phyloP scores from a whole-genome alignment of 192 early-diverging fungal genomes.

The Geosiphon pyriformis region DNA sequence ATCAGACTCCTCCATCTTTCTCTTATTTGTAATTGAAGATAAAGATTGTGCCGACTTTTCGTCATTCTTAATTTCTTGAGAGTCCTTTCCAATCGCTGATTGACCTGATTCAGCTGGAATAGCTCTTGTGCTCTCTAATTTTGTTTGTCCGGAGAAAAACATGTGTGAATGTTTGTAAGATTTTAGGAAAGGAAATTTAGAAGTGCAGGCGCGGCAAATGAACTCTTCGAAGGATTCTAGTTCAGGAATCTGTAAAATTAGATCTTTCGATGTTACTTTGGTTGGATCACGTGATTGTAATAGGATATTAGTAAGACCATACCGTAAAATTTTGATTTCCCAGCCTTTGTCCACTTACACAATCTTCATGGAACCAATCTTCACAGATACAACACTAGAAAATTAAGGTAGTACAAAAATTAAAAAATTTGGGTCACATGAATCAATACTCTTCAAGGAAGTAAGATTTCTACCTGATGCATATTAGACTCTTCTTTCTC shows the following conservation, averaged over 20 bases:
- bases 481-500: constrained; percentile 68
- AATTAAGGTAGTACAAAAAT: background rate
- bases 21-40: constrained; percentile 14
- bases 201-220: constrained; percentile 62
- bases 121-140: background rate
- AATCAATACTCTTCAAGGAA: too few species aligned
- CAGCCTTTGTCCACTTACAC: constrained; percentile 47
- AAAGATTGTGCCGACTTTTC: background rate
- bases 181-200: constrained; percentile 38
- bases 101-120: background rate
- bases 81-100: too few species aligned
- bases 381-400: constrained; percentile 81
- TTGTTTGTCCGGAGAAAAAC: constrained; percentile 13
- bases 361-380: constrained; percentile 77
- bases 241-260: constrained; percentile 42
- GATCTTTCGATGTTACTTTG: background rate
- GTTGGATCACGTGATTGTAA: background rate
- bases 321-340: constrained; percentile 8
- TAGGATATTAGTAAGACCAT: constrained; percentile 13
- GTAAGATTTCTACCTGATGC: constrained; percentile 38
- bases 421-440: too few species aligned
- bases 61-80: too few species aligned
- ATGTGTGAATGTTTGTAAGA: constrained; percentile 17
- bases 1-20: constrained; percentile 19
- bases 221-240: constrained; percentile 57